phyloP scores from a whole-genome alignment of 805 yeast genomes.

The Ogataea pini region DNA sequence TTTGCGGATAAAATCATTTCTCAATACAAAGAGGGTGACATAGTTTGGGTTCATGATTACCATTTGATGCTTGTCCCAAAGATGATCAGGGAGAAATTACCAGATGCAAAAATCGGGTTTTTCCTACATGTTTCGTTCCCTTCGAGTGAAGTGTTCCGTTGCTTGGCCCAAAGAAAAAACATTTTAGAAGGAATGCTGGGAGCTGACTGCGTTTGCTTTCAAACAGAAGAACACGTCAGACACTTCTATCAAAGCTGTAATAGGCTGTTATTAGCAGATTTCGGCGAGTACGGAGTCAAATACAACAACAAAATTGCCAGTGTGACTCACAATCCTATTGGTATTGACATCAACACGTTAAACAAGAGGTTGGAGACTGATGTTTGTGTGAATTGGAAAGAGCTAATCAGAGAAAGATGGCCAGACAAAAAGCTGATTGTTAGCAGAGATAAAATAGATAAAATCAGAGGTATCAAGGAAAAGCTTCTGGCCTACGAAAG shows the following conservation, averaged over 20 bases:
- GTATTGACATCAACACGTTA: conserved; percentile 70
- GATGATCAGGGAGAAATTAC: conserved; percentile 74
- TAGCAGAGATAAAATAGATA: conserved; percentile 85
- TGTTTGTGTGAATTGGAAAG: conserved; percentile 62
- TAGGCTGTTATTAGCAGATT: conserved; percentile 79
- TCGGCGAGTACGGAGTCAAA: conserved; percentile 60
- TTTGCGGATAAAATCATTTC: conserved; percentile 76
- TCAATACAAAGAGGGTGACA: conserved; percentile 70
- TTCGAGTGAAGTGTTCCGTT: conserved; percentile 90
- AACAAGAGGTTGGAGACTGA: conserved; percentile 44
- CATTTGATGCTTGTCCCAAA: conserved; percentile 84
- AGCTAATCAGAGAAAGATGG: conserved; percentile 79
- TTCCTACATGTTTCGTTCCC: conserved; percentile 95
- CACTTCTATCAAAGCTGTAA: conserved; percentile 92
- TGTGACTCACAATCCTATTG: conserved; percentile 68
- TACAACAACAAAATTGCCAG: conserved; percentile 58
- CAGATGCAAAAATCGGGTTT: conserved; percentile 85
- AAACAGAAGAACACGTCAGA: conserved; percentile 88
- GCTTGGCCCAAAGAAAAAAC: conserved; percentile 82
- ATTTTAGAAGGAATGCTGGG: conserved; percentile 84
- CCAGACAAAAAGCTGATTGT: conserved; percentile 67
- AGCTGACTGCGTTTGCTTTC: conserved; percentile 85
- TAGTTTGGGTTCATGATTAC: conserved; percentile 92
- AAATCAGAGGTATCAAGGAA: conserved; percentile 83
- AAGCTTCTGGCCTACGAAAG: conserved; percentile 84